These are phyloP conservation scores for Ogataea glucozyma DNA, from an alignment of 805 yeast species.

Conservation along the genomic window DNA sequence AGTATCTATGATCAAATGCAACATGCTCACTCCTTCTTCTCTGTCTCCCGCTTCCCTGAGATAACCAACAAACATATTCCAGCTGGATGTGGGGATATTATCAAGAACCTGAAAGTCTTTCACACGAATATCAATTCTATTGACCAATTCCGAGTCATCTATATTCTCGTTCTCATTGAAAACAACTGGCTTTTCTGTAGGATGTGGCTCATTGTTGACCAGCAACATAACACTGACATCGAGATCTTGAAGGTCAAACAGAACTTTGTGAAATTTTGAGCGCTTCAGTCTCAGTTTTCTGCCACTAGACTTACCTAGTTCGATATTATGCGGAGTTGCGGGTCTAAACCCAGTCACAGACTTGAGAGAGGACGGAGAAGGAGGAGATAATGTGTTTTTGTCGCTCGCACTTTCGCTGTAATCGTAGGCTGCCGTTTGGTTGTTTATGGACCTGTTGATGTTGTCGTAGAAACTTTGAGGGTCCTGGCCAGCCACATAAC, in stretches of 20 bases:
- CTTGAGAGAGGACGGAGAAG: constrained; percentile 15
- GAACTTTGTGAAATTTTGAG: constrained; percentile 59
- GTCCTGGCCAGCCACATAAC: constrained; percentile 50
- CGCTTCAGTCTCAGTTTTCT: constrained; percentile 61
- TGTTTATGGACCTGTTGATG: constrained; percentile 47
- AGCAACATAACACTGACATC: constrained; percentile 47
- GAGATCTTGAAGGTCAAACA: constrained; percentile 56
- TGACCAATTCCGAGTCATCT: constrained; percentile 48
- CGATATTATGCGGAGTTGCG: constrained; percentile 29
- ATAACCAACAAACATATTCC: constrained; percentile 81
- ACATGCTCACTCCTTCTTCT: constrained; percentile 67
- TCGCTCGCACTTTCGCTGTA: constrained; percentile 13
- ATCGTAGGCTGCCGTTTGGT: constrained; percentile 9
- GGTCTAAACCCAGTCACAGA: constrained; percentile 14
- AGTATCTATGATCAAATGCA: constrained; percentile 51
- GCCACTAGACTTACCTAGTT: constrained; percentile 33
- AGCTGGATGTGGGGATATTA: constrained; percentile 81
- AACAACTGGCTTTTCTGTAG: constrained; percentile 23
- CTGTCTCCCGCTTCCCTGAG: constrained; percentile 70
- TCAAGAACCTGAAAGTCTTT: constrained; percentile 65
- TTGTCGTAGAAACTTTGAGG: constrained; percentile 48
- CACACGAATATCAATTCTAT: constrained; percentile 48
- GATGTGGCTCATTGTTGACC: constrained; percentile 42
- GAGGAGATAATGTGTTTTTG: constrained; percentile 11
- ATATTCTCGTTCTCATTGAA: constrained; percentile 29